Evolutionary conservation across 768 basidiomycete genomes (phyloP).

Genomic region (Mycena alexandri): DNA sequence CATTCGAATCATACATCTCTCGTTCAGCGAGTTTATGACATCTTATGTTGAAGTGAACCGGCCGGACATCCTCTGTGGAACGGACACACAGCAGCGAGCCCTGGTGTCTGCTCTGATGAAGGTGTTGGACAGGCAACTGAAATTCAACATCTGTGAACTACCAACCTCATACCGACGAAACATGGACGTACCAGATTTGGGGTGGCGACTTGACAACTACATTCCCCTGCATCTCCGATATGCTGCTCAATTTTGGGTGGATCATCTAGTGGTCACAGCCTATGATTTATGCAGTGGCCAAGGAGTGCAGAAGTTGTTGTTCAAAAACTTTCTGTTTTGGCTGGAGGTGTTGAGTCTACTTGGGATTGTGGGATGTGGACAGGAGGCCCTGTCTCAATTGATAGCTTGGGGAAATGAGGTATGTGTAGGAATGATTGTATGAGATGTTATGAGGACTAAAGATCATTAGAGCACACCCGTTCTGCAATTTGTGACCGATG

Average conservation of each 20-base stretch:
- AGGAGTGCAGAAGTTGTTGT: conserved; percentile 1
- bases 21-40: neutral
- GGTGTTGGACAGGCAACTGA: conserved; percentile 31
- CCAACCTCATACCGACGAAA: conserved; percentile 47
- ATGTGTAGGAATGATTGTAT: too few relatives aligned
- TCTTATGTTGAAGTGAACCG: too few relatives aligned
- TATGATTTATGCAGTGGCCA: conserved; percentile 3
- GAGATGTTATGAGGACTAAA: too few relatives aligned
- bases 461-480: too few relatives aligned
- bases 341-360: too few relatives aligned
- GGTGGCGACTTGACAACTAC: conserved; percentile 32
- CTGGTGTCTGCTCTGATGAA: too few relatives aligned
- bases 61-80: too few relatives aligned
- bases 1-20: neutral
- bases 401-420: too few relatives aligned
- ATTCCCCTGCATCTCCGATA: conserved; percentile 46
- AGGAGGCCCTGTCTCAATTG: too few relatives aligned
- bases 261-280: conserved; percentile 40
- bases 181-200: conserved; percentile 42
- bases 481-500: too few relatives aligned
- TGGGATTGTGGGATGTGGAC: too few relatives aligned
- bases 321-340: conserved; percentile 7
- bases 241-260: conserved; percentile 47
- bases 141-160: conserved; percentile 52
- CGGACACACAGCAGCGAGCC: too few relatives aligned